phyloP scores from a whole-genome alignment of 1,284 basidiomycete species.

The Cryptococcus sp. region DNA sequence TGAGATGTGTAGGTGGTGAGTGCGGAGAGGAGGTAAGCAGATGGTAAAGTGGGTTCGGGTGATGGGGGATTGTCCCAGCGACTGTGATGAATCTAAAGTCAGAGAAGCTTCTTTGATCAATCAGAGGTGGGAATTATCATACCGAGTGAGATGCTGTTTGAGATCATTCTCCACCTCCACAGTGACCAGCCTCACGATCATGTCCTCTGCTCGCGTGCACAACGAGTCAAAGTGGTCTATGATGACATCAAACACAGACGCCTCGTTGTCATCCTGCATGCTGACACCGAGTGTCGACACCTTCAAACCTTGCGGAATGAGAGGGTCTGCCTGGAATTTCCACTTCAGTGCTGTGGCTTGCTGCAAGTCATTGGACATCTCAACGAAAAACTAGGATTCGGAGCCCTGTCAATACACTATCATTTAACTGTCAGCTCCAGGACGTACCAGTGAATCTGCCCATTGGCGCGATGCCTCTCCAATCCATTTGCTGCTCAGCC shows the following conservation, averaged over 20 bases:
- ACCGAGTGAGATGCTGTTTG: slow-evolving; percentile 63
- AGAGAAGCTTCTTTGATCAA: not conserved
- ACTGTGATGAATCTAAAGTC: slow-evolving; percentile 17
- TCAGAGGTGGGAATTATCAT: slow-evolving; percentile 14
- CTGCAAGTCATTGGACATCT: slow-evolving; percentile 76
- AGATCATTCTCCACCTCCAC: slow-evolving; percentile 71
- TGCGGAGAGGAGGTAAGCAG: slow-evolving; percentile 64
- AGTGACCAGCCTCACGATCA: slow-evolving; percentile 74
- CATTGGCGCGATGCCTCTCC: slow-evolving; percentile 65
- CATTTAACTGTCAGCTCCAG: not conserved
- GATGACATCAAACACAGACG: slow-evolving; percentile 65
- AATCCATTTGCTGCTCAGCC: slow-evolving; percentile 71
- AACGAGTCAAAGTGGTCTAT: slow-evolving; percentile 62
- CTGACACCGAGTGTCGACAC: not conserved
- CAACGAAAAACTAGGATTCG: slow-evolving; percentile 71
- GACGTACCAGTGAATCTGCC: slow-evolving; percentile 77
- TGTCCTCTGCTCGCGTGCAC: slow-evolving; percentile 71
- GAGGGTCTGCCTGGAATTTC: slow-evolving; percentile 35
- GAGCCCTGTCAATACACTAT: not conserved
- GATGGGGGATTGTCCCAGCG: slow-evolving; percentile 43
- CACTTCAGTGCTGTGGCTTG: slow-evolving; percentile 22
- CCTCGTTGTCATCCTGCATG: not conserved
- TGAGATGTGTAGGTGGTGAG: slow-evolving; percentile 71
- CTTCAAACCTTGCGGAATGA: slow-evolving; percentile 33
- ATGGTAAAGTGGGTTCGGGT: slow-evolving; percentile 49